Percentiles rank a stretch among this genome's conserved stretches.
Evolutionary conservation across 108 stramenopile species (phyloP).

Genomic region (Discostella pseudostelligera): DNA sequence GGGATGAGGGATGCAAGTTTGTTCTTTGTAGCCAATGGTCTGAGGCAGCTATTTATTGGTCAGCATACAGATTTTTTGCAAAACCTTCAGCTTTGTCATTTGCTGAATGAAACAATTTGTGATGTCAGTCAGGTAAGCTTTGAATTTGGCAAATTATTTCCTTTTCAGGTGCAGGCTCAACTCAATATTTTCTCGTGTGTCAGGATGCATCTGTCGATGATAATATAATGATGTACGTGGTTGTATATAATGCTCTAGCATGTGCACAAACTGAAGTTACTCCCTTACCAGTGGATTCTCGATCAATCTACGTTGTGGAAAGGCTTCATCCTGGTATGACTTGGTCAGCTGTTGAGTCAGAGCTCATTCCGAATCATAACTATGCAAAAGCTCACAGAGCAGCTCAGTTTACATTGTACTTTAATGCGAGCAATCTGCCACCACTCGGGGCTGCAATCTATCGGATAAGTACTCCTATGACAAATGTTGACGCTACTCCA

Average conservation of each 20-base stretch:
- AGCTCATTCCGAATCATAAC: slow-evolving; percentile 34
- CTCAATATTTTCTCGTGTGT: not conserved
- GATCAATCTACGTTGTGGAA: slow-evolving; percentile 34
- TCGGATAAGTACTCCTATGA: slow-evolving; percentile 17
- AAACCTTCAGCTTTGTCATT: slow-evolving; percentile 64
- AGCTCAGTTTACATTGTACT: slow-evolving; percentile 23
- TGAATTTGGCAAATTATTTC: not conserved
- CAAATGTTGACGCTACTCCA: not conserved
- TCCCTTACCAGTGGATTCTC: slow-evolving; percentile 65
- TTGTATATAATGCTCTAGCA: slow-evolving; percentile 87
- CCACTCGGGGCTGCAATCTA: slow-evolving; percentile 48
- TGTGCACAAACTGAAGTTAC: slow-evolving; percentile 46
- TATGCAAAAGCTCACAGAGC: slow-evolving; percentile 26
- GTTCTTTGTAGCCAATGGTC: slow-evolving; percentile 46
- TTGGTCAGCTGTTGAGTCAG: slow-evolving; percentile 19
- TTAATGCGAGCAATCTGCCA: slow-evolving; percentile 45
- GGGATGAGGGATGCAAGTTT: slow-evolving; percentile 63
- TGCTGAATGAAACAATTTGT: slow-evolving; percentile 87
- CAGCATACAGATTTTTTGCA: slow-evolving; percentile 12
- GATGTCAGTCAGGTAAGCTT: slow-evolving; percentile 50
- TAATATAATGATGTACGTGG: slow-evolving; percentile 51
- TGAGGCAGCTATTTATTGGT: slow-evolving; percentile 41
- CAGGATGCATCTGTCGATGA: slow-evolving; percentile 21
- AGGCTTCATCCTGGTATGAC: slow-evolving; percentile 18
- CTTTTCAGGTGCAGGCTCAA: not conserved